Evolutionary conservation across 371 early-diverging fungal genomes (phyloP).

Genomic region (Rhizopus sp.): DNA sequence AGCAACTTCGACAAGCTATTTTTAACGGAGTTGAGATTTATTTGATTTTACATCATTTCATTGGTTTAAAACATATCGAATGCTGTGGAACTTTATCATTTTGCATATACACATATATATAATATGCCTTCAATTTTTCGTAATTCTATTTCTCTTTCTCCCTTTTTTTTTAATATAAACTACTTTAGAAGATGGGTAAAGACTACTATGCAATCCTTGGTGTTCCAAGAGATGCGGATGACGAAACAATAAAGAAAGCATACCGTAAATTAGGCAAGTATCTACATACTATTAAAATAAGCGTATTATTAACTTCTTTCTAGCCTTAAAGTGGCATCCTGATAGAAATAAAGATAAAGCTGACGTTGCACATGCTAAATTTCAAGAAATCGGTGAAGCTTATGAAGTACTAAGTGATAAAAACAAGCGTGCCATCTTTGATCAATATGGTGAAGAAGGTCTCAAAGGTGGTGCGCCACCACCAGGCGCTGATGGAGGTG

Average conservation of each 20-base stretch:
- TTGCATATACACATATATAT: conserved; percentile 13
- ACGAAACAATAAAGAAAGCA: conserved; percentile 87
- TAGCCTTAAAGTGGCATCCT: conserved; percentile 56
- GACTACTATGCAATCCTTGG: conserved; percentile 85
- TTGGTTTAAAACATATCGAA: conserved; percentile 13
- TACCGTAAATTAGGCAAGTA: conserved; percentile 78
- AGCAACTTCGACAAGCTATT: neutral
- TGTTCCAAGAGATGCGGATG: conserved; percentile 81
- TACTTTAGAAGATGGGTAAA: conserved; percentile 71
- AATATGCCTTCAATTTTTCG: neutral
- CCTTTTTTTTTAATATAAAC: conserved; percentile 12
- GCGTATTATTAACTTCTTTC: neutral
- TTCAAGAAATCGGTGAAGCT: conserved; percentile 83
- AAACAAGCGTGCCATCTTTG: conserved; percentile 84
- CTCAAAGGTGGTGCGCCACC: conserved; percentile 62
- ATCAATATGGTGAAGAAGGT: conserved; percentile 91
- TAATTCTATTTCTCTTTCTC: conserved; percentile 10
- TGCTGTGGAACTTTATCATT: conserved; percentile 13
- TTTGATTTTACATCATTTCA: conserved; percentile 15
- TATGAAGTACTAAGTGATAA: conserved; percentile 97
- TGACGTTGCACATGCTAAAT: conserved; percentile 31
- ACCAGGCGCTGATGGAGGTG: conserved; percentile 16
- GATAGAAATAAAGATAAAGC: conserved; percentile 51
- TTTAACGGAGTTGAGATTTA: neutral
- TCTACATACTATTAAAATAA: neutral